Base-by-base conservation (phyloP, 345 rosid species). In the Heritiera fomes region DNA sequence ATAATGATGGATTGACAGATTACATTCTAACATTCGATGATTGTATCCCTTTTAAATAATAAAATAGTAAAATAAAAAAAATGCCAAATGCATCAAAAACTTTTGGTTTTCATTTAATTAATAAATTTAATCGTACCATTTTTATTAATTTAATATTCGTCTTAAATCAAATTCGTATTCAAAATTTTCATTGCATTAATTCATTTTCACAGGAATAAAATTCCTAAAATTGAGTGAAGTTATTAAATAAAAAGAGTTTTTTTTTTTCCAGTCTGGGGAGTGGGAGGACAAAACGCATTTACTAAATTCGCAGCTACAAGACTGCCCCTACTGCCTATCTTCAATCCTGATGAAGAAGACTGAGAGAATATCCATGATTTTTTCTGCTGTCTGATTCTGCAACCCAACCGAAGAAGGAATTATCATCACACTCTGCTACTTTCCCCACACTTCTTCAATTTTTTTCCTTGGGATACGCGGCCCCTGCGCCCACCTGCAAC, bases 381-480 rank as follows among this genome's bases (percentile, higher is more conserved):
- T 41, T 28, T 17, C 20, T 49, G 7, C 7, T 47, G 40, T 58
- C 66, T 14, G 52, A 34, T 10, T 40, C 65, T 64, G 71, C 45
- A 34, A 47, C 53, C 71, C 43, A 64, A 34, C 23, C 65, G 12
- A 40, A 40, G 46, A 74, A 45, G 72, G 84, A 85, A 85, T 81
- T 83, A 83, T 85, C 83, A 85, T 83, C 59, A 72, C 74, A 38
- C 77, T 69, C n/a, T 56, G 3, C 64, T 61, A 3, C 17, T 60
- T 30, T 9, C 2, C n/a, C 15, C 38, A 34, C 38, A 34, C 0
- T 15, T 15, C 56, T 52, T 52, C 56, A 6, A 2, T 15, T 1
- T 34, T 34, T 73, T 50, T 59, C 79, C 73, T 83, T 60, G 87
- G 84, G 75, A 82, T 72, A 80, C 80, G 77, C 82, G 78, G 75